Evolutionary conservation across 169 alveolate species (phyloP), one percentile per base, ranked within the genome.

Genomic region (Cryptosporidium tyzzeri): DNA sequence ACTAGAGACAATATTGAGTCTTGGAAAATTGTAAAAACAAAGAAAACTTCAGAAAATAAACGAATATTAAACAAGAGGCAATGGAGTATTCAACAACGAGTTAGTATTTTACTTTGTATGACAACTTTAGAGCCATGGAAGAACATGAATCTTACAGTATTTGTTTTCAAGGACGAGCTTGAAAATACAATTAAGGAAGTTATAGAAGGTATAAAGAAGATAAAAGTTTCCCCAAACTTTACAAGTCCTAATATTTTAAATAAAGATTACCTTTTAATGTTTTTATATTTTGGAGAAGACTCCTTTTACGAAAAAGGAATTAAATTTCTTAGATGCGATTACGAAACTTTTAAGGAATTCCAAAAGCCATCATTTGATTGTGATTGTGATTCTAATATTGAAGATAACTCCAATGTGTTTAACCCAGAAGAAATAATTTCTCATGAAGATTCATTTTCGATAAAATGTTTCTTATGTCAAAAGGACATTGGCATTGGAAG

Each of bases 31-130:
- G 68, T 45, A n/a, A 80, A 59, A 50, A 16, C 37, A 18, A 55
- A 53, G 59, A 61, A 5, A n/a, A 61, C 45, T 5, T 23, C 89
- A 33, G 75, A 65, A 0, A 50, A 61, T 3, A 73, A 41, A 16
- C 35, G 58, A 14, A 59, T 65, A 29, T 41, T 80, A 7, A 61
- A 62, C 21, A 80, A 65, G 21, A 80, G 68, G 7, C 89, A 80
- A 50, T 80, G 89, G 89, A 80, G 89, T 18, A 65, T 80, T 39
- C 89, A 80, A 80, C 89, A 80, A 33, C 35, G 89, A 62, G 59
- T 80, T 29, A 23, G 89, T 18, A 80, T 80, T 31, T 26, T 80
- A 53, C 41, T 80, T 21, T 80, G 89, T 62, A 80, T 80, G 67
- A 53, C 59, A 29, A 62, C 89, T n/a, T 29, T 80, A 16, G 74